phyloP scores from a whole-genome alignment of 768 basidiomycete genomes.

The Exsudoporus frostii region DNA sequence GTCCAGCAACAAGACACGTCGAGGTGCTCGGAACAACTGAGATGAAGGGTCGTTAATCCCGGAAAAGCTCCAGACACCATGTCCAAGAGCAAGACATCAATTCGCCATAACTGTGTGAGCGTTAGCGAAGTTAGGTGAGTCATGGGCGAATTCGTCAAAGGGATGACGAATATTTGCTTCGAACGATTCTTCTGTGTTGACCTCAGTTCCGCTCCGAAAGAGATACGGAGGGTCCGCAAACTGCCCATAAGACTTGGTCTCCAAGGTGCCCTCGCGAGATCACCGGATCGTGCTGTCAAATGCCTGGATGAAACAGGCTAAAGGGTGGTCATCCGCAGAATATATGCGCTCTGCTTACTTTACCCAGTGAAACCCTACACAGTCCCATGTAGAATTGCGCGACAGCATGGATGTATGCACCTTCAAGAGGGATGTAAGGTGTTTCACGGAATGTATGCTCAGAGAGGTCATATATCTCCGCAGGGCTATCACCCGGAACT shows the following conservation, averaged over 20 bases:
- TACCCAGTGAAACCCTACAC: slow-evolving; percentile 42
- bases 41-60: slow-evolving; percentile 43
- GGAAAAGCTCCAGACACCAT: slow-evolving; percentile 48
- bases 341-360: slow-evolving; percentile 38
- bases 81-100: slow-evolving; percentile 48
- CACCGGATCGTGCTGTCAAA: slow-evolving; percentile 15
- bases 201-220: slow-evolving; percentile 42
- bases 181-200: slow-evolving; percentile 42
- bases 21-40: slow-evolving; percentile 60
- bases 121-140: slow-evolving; percentile 44
- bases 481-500: slow-evolving; percentile 42
- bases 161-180: slow-evolving; percentile 31
- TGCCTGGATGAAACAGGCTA: slow-evolving; percentile 13
- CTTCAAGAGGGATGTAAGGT: slow-evolving; percentile 30
- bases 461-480: slow-evolving; percentile 32
- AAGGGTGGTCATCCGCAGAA: not conserved
- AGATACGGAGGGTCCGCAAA: slow-evolving; percentile 40
- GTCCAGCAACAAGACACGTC: slow-evolving; percentile 57
- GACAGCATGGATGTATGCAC: slow-evolving; percentile 30
- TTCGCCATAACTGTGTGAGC: slow-evolving; percentile 53
- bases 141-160: slow-evolving; percentile 27
- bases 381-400: slow-evolving; percentile 11
- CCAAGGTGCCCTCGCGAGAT: slow-evolving; percentile 25
- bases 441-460: slow-evolving; percentile 17
- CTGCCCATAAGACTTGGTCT: slow-evolving; percentile 29